Conservation (phyloP, 352 stramenopile genomes). For the Blastocystis sp. region DNA sequence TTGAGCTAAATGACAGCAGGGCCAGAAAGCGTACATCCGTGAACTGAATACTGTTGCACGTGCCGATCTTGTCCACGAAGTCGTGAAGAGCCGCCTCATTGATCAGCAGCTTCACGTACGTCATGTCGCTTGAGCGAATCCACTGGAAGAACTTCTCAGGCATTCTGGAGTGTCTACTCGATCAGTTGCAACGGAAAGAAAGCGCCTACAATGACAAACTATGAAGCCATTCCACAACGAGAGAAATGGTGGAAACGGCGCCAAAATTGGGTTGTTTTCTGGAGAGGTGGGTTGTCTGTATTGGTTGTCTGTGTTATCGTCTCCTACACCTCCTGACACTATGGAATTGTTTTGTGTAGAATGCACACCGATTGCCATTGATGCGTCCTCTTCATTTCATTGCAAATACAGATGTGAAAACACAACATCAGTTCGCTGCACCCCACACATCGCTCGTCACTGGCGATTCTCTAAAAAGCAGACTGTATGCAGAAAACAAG, state of each 20-base stretch:
- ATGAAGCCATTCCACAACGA: not conserved
- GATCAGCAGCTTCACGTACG: slow-evolving; percentile 97
- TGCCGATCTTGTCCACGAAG: slow-evolving; percentile 90
- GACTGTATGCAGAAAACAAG: too few relatives aligned
- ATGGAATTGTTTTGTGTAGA: too few relatives aligned
- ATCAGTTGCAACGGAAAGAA: not conserved
- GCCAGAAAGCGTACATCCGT: slow-evolving; percentile 81
- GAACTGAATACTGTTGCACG: slow-evolving; percentile 92
- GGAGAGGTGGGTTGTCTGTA: not conserved
- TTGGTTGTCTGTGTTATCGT: not conserved
- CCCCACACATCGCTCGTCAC: too few relatives aligned
- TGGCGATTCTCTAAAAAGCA: too few relatives aligned
- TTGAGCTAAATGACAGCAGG: slow-evolving; percentile 80
- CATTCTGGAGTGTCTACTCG: slow-evolving; percentile 37
- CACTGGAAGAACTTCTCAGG: slow-evolving; percentile 75
- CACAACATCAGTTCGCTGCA: too few relatives aligned
- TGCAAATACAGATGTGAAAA: too few relatives aligned
- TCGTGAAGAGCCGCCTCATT: slow-evolving; percentile 94
- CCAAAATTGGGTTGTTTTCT: not conserved
- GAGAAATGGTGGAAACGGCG: slow-evolving; percentile 11
- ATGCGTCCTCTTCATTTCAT: too few relatives aligned
- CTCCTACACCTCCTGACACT: too few relatives aligned
- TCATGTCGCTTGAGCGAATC: slow-evolving; percentile 96
- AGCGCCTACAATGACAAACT: not conserved
- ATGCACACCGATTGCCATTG: too few relatives aligned